Percentiles rank a stretch among this genome's conserved stretches.
phyloP scores from a whole-genome alignment of 2,329 filamentous ascomycete species.

The Endocalyx cinctus region DNA sequence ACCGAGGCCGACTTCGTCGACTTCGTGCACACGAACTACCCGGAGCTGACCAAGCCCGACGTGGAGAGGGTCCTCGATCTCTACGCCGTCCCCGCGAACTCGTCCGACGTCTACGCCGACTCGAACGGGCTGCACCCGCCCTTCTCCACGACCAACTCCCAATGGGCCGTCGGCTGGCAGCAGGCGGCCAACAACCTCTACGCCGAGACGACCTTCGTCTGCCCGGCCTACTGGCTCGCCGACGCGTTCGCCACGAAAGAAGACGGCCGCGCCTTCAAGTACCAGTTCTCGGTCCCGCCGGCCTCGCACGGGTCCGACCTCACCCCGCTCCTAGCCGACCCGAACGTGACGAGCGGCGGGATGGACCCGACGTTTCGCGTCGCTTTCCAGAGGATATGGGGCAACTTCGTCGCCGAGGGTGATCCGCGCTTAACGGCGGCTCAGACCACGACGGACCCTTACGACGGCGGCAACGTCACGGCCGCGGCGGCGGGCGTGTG shows the following conservation, averaged over 20 bases:
- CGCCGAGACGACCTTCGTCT: slow-evolving; percentile 51
- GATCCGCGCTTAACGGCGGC: slow-evolving; percentile 33
- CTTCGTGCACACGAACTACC: slow-evolving; percentile 30
- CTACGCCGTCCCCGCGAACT: slow-evolving; percentile 22
- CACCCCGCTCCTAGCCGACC: slow-evolving; percentile 28
- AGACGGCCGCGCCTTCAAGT: slow-evolving; percentile 36
- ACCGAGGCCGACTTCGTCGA: slow-evolving; percentile 23
- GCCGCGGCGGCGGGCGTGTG: slow-evolving; percentile 26
- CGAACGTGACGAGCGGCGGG: slow-evolving; percentile 10
- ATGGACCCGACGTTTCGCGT: slow-evolving; percentile 21
- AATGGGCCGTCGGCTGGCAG: slow-evolving; percentile 47
- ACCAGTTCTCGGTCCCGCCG: slow-evolving; percentile 43
- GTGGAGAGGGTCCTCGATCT: slow-evolving; percentile 26
- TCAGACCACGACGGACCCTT: slow-evolving; percentile 24
- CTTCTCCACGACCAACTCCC: slow-evolving; percentile 46
- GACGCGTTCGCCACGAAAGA: slow-evolving; percentile 34
- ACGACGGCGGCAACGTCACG: slow-evolving; percentile 22
- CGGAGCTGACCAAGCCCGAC: slow-evolving; percentile 26
- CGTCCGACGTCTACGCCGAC: slow-evolving; percentile 27
- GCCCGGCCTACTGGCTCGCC: slow-evolving; percentile 52
- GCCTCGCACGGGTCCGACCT: slow-evolving; percentile 36
- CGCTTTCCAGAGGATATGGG: slow-evolving; percentile 40
- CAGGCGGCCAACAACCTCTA: slow-evolving; percentile 50
- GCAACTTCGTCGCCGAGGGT: slow-evolving; percentile 40
- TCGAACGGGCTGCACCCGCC: slow-evolving; percentile 32